phyloP scores from a whole-genome alignment of 2,329 filamentous ascomycete genomes.

The Hypomyces rosellus region DNA sequence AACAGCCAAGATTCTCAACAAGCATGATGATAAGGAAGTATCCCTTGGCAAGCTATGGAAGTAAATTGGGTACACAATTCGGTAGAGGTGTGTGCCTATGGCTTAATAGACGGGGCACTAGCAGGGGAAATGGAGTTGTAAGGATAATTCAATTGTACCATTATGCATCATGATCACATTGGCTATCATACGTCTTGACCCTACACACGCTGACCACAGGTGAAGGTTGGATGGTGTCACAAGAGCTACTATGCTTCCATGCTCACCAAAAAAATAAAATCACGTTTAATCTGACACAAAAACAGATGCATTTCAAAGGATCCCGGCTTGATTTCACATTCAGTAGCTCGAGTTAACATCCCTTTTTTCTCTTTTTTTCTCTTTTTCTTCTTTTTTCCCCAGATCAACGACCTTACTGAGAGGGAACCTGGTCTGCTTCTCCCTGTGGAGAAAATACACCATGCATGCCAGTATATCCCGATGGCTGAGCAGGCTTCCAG shows the following conservation, averaged over 20 bases:
- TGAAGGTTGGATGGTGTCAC: too few species aligned
- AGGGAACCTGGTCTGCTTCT: conserved; percentile 10
- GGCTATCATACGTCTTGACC: not conserved
- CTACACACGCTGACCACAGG: not conserved
- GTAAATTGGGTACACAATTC: conserved; percentile 19
- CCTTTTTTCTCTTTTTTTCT: not conserved
- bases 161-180: conserved; percentile 14
- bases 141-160: conserved; percentile 29
- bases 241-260: too few species aligned
- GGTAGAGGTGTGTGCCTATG: not conserved
- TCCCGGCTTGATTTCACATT: too few species aligned
- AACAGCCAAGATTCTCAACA: conserved; percentile 98
- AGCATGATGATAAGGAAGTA: conserved; percentile 97
- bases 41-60: conserved; percentile 77
- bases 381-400: not conserved
- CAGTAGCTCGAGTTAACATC: not conserved
- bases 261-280: too few species aligned
- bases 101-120: conserved; percentile 21
- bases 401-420: not conserved
- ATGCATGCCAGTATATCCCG: conserved; percentile 60
- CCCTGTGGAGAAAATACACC: conserved; percentile 36
- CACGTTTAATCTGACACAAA: too few species aligned
- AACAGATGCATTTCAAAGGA: too few species aligned
- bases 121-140: conserved; percentile 26
- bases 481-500: conserved; percentile 56